Evolutionary conservation across 768 basidiomycete species (phyloP), one percentile per base, ranked within the genome.

Genomic region (Russula sp.): DNA sequence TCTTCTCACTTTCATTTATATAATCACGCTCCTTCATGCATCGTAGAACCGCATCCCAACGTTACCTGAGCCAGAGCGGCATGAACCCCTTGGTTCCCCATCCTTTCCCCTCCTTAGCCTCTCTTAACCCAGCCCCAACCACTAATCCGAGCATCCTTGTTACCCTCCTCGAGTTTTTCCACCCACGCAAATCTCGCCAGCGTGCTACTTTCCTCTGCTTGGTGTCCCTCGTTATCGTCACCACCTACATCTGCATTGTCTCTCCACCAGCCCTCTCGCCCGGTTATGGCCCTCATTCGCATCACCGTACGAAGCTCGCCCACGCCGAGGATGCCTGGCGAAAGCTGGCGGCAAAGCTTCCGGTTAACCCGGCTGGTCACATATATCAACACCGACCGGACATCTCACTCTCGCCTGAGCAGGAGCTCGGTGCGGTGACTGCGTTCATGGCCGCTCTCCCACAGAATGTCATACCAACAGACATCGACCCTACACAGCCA

Each of bases 391-490:
- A 13, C 32, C 69, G 75, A 16, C 75, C 78, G 0, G 75, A 82
- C 35, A 69, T 89, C 45, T 56, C 71, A 14, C 79, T 91, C 62
- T 75, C 78, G 45, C 70, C 76, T 0, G 72, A 75, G 0, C 80
- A 91, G 70, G 90, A 92, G 70, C 81, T 92, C 20, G 88, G 88
- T 2, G 88, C 90, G 3, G 75, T 91, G 52, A 81, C 86, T 2
- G 83, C 82, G 61, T 92, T 91, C 74, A 77, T 92, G 47, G 84
- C 84, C 0, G 85, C 86, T 55, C 78, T 90, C 22, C 83, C 88
- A 0, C 84, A 88, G 72, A 92, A 92, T 73, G 79, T 86, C 60
- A 83, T 94, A 61, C 89, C 91, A 1, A 71, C 75, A 0, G 76
- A 77, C 6, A 80, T 91, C 50, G 82, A 92, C 69, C 87, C 91